These are phyloP conservation scores for Linnemannia schmuckeri DNA, from an alignment of 192 early-diverging fungal genomes.

Conservation along the genomic window DNA sequence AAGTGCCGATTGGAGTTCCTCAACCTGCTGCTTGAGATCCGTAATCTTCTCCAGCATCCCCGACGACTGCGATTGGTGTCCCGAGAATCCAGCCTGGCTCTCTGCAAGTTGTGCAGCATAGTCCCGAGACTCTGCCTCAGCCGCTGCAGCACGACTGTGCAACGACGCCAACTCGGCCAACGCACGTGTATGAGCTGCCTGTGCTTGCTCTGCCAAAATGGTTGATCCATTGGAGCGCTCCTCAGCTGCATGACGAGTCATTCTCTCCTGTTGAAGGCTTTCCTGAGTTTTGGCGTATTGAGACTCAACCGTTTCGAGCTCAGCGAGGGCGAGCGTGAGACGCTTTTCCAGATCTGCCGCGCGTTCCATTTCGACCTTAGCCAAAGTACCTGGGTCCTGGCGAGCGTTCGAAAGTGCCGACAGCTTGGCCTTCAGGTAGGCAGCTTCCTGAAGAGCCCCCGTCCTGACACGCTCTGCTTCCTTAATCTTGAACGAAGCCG, in stretches of 20 bases:
- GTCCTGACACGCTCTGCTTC: constrained; percentile 64
- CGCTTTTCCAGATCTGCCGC: constrained; percentile 63
- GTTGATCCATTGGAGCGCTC: constrained; percentile 59
- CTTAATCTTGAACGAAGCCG: constrained; percentile 60
- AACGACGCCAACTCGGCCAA: constrained; percentile 60
- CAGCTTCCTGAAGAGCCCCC: constrained; percentile 69
- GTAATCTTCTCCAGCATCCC: constrained; percentile 37
- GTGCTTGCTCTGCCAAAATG: constrained; percentile 63
- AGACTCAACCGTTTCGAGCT: constrained; percentile 54
- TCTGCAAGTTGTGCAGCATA: constrained; percentile 57
- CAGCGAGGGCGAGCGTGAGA: constrained; percentile 53
- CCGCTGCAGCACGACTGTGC: constrained; percentile 57
- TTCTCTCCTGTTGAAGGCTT: constrained; percentile 57
- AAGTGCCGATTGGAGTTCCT: constrained; percentile 54
- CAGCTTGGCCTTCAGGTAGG: constrained; percentile 65
- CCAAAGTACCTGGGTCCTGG: constrained; percentile 48
- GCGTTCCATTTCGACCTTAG: constrained; percentile 60
- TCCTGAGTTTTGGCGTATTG: constrained; percentile 58
- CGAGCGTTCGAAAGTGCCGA: constrained; percentile 58
- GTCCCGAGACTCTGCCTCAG: constrained; percentile 61
- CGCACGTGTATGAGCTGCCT: constrained; percentile 62
- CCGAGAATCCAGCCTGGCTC: constrained; percentile 47
- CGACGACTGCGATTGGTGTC: constrained; percentile 45
- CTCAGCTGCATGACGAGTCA: constrained; percentile 60
- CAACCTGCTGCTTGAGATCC: constrained; percentile 53